phyloP scores from a whole-genome alignment of 192 early-diverging fungal genomes.

The Kappamyces sp. region DNA sequence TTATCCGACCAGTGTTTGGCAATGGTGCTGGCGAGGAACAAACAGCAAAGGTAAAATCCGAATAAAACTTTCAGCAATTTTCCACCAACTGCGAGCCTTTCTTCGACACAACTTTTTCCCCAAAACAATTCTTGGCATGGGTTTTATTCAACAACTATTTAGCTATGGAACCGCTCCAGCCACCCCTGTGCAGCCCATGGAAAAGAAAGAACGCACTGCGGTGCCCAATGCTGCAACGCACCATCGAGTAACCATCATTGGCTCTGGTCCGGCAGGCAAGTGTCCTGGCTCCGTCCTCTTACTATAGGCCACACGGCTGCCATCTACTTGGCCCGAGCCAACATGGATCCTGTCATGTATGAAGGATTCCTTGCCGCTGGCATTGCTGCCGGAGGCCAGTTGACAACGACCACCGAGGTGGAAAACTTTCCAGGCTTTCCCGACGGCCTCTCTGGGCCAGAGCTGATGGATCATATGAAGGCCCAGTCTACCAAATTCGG shows the following conservation, averaged over 20 bases:
- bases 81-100: too few species aligned
- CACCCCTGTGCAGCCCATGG: too few species aligned
- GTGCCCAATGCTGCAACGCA: neutral
- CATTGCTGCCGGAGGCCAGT: constrained; percentile 71
- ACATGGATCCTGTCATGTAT: constrained; percentile 87
- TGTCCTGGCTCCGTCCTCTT: constrained; percentile 28
- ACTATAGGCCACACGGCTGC: constrained; percentile 84
- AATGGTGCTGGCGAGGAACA: too few species aligned
- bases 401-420: constrained; percentile 94
- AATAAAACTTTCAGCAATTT: too few species aligned
- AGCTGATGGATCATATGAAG: constrained; percentile 75
- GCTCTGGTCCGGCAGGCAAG: constrained; percentile 67
- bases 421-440: constrained; percentile 88
- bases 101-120: too few species aligned
- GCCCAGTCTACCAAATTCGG: constrained; percentile 80
- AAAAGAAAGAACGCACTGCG: too few species aligned
- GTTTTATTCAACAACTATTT: too few species aligned
- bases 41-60: too few species aligned
- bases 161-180: too few species aligned
- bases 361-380: constrained; percentile 95
- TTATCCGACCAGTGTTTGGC: too few species aligned
- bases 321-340: constrained; percentile 91
- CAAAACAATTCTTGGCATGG: too few species aligned
- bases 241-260: constrained; percentile 63
- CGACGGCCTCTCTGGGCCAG: constrained; percentile 73